Conservation (phyloP, 148 eudicot genomes). For the Heliosperma pusillum region DNA sequence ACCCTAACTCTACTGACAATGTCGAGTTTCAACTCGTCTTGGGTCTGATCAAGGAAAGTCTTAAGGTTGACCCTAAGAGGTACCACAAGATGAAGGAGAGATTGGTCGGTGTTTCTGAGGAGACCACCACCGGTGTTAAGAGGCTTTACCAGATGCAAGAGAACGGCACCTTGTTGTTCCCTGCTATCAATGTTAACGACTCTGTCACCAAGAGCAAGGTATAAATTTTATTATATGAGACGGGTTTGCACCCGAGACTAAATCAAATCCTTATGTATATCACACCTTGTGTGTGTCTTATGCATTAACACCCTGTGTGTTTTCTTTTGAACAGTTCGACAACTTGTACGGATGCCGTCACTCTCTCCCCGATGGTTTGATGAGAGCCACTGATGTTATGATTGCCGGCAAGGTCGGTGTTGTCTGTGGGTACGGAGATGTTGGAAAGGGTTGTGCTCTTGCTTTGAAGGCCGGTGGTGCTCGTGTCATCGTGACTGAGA, state of each 20-base stretch:
- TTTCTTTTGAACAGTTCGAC: constrained; percentile 58
- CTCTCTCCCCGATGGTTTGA: constrained; percentile 95
- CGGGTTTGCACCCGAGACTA: too few relatives aligned
- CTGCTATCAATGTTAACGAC: constrained; percentile 96
- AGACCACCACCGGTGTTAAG: constrained; percentile 99
- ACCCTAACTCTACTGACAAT: constrained; percentile 73
- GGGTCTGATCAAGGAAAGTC: constrained; percentile 61
- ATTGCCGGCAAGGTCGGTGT: constrained; percentile 95
- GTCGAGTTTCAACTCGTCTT: constrained; percentile 88
- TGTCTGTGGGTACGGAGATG: constrained; percentile 95
- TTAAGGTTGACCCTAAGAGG: constrained; percentile 76
- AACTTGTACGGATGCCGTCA: constrained; percentile 99
- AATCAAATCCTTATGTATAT: too few relatives aligned
- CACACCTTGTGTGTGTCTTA: too few relatives aligned
- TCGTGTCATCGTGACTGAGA: constrained; percentile 88
- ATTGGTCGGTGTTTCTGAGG: constrained; percentile 93
- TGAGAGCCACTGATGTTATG: constrained; percentile 99
- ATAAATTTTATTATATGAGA: constrained; percentile 5
- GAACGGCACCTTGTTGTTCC: constrained; percentile 74
- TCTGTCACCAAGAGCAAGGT: constrained; percentile 99
- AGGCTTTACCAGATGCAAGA: constrained; percentile 95
- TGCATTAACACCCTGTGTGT: background rate
- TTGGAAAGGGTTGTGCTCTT: constrained; percentile 94
- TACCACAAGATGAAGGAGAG: constrained; percentile 85
- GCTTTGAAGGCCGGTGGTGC: constrained; percentile 92